These are phyloP conservation scores for Erodium texanum DNA, from an alignment of 441 rosid species.

Conservation along the genomic window DNA sequence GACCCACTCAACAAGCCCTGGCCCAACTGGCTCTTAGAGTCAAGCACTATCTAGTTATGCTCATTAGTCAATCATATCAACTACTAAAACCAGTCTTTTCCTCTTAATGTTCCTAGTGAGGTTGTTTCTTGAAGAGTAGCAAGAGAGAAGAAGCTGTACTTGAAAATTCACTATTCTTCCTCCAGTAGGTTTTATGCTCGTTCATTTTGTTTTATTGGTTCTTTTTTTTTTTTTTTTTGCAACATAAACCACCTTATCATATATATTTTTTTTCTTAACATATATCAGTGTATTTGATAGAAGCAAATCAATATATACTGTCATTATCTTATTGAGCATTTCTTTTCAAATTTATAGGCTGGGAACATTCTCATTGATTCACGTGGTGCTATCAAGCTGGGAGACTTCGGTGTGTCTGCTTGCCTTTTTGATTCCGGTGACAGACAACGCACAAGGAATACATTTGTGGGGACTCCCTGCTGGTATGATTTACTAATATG, in stretches of 20 bases:
- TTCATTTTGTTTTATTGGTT: neutral
- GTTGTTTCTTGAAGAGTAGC: too few species aligned
- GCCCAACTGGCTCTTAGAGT: too few species aligned
- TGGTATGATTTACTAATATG: constrained; percentile 44
- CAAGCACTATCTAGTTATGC: too few species aligned
- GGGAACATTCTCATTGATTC: constrained; percentile 82
- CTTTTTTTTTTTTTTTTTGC: neutral
- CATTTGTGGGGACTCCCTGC: constrained; percentile 98
- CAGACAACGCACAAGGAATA: constrained; percentile 92
- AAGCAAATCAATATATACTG: neutral
- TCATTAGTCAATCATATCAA: too few species aligned
- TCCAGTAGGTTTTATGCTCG: neutral
- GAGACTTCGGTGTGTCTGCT: constrained; percentile 96
- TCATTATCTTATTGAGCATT: constrained; percentile 16
- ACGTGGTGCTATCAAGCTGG: constrained; percentile 74
- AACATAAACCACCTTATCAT: too few species aligned
- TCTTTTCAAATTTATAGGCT: constrained; percentile 31
- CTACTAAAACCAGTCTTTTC: too few species aligned
- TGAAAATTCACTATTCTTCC: neutral
- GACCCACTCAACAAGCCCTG: too few species aligned
- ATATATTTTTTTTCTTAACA: too few species aligned
- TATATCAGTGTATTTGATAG: neutral
- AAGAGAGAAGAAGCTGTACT: neutral
- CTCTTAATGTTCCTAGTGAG: too few species aligned
- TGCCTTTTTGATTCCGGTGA: constrained; percentile 98